Percentiles rank a stretch among this genome's conserved stretches.
phyloP scores from a whole-genome alignment of 768 basidiomycete genomes.

The Boletus sp. region DNA sequence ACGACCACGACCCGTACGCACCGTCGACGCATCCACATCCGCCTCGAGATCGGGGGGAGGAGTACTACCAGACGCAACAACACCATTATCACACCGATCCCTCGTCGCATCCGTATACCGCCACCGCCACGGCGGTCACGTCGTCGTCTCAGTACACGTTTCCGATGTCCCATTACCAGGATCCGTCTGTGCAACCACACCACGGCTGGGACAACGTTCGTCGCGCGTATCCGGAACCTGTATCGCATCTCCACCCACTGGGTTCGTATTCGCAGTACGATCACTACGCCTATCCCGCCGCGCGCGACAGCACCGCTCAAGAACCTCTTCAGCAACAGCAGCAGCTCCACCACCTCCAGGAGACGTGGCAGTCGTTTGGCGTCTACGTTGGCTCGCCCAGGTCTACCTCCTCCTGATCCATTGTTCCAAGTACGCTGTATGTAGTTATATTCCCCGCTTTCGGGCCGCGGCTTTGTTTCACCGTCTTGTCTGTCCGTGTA shows the following conservation, averaged over 20 bases:
- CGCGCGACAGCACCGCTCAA: neutral
- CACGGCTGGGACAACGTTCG: conserved; percentile 14
- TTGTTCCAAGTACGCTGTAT: neutral
- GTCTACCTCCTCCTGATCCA: conserved; percentile 1
- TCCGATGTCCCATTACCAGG: conserved; percentile 6
- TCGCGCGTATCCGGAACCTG: conserved; percentile 4
- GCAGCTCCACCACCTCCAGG: conserved; percentile 33
- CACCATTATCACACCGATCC: conserved; percentile 6
- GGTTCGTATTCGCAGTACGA: conserved; percentile 5
- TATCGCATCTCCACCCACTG: neutral
- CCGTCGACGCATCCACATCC: conserved; percentile 12
- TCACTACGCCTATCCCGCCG: neutral
- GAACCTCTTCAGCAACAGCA: conserved; percentile 13
- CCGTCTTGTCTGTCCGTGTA: neutral
- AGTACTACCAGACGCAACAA: conserved; percentile 27
- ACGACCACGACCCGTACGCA: conserved; percentile 15
- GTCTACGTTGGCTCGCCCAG: conserved; percentile 41
- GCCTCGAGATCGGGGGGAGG: conserved; percentile 13
- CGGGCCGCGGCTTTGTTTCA: neutral
- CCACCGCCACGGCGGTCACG: neutral
- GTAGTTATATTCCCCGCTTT: neutral
- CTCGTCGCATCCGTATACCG: conserved; percentile 1
- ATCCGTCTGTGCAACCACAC: conserved; percentile 5
- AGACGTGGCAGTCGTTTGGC: conserved; percentile 71
- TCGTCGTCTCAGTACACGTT: conserved; percentile 4